Base-by-base conservation (phyloP, 768 basidiomycete genomes). In the Tylopilus cervinicoccineus region DNA sequence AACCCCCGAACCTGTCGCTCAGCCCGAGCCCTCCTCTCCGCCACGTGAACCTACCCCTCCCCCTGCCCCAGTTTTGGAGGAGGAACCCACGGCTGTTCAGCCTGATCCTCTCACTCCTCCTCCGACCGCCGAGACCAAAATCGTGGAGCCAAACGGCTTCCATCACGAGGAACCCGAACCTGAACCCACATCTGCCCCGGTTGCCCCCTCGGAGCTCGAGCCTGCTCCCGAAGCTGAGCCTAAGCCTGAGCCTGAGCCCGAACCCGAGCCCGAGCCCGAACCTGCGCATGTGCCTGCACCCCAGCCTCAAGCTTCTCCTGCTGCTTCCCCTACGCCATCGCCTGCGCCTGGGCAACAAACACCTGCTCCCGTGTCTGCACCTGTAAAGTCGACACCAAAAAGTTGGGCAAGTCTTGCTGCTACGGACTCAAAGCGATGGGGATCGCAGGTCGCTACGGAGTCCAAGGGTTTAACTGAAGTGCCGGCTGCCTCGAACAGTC, bases 361-460 rank as follows among this genome's bases (percentile, higher is more conserved):
- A 1, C 59, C 72, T n/a, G 41, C 63, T 26, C 52, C 64, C 10
- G 14, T 56, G 20, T 53, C 72, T 14, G 57, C 67, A 10, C 70
- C 75, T 6, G 54, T 64, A 6, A 76, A 74, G 17, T 68, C 78
- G 11, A 70, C 58, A 13, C 90, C 88, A 14, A 87, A 88, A 64
- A 86, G 86, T 0, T 97, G 93, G 94, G 94, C 94, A 0, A 88
- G 86, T 48, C 81, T 96, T 38, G 93, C 93, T 38, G 93, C 93
- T 33, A 67, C 85, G 17, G 87, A 88, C 61, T 68, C 78, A 14
- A 84, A 83, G 62, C 89, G 87, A 64, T 95, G 93, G 93, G 90
- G 91, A 37, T 68, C 83, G 1, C 80, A 84, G 14, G 85, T 92
- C 29, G 89, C 88, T 2, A 79, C 80, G 48, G 86, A 91, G 48